Percentiles rank a stretch among this genome's conserved stretches.
Conservation (phyloP, 768 basidiomycete species). For the Russula lepida region DNA sequence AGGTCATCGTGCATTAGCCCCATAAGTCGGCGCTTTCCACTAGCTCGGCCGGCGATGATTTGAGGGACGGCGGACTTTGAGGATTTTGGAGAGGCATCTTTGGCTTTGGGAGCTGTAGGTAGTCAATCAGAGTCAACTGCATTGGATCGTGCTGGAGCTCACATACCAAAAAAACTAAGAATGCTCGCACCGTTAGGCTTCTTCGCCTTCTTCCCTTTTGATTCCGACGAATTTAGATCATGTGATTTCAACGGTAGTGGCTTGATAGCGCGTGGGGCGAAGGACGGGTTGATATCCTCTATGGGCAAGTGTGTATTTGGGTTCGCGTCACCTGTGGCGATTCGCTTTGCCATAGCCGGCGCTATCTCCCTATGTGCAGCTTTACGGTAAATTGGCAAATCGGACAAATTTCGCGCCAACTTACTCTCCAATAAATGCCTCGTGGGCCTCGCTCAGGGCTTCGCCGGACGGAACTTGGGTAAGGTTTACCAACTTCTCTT, state of each 20-base stretch:
- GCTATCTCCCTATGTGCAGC: conserved; percentile 49
- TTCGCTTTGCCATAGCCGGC: conserved; percentile 48
- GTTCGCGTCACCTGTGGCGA: conserved; percentile 64
- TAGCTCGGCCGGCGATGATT: conserved; percentile 43
- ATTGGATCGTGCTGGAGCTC: not conserved
- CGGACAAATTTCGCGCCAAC: conserved; percentile 20
- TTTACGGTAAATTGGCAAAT: not conserved
- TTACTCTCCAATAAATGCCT: conserved; percentile 67
- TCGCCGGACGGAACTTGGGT: conserved; percentile 47
- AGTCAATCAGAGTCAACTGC: not conserved
- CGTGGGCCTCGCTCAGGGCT: conserved; percentile 48
- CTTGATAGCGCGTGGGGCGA: conserved; percentile 46
- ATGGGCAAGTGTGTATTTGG: conserved; percentile 64
- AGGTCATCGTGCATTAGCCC: conserved; percentile 64
- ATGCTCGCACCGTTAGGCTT: conserved; percentile 33
- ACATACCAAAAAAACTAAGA: conserved; percentile 58
- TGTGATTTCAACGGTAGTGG: conserved; percentile 27
- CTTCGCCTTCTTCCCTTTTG: conserved; percentile 28
- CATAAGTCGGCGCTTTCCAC: conserved; percentile 67
- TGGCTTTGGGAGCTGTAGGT: conserved; percentile 12
- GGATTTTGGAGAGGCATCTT: conserved; percentile 8
- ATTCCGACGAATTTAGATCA: conserved; percentile 15
- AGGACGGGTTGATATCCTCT: conserved; percentile 68
- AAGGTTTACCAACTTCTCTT: conserved; percentile 60
- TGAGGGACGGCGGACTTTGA: conserved; percentile 8